These are phyloP conservation scores for Arctostaphylos glauca DNA, from an alignment of 148 eudicot genomes.

Conservation along the genomic window DNA sequence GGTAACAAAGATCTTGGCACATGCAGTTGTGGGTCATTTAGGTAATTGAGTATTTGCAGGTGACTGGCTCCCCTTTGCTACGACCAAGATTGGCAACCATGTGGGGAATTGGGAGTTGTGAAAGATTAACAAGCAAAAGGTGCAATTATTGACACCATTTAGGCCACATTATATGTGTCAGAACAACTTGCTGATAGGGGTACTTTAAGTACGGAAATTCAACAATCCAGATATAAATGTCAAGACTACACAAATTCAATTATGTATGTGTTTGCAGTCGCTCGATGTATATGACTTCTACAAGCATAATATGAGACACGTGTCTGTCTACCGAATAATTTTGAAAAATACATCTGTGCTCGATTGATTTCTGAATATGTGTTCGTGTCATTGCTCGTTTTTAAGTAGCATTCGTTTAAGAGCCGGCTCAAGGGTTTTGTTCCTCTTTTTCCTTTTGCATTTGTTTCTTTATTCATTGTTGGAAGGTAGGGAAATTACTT, in stretches of 20 bases:
- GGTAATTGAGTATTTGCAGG: not conserved
- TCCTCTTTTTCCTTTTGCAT: not conserved
- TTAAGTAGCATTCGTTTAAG: not conserved
- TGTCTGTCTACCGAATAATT: too few relatives aligned
- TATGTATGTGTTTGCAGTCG: too few relatives aligned
- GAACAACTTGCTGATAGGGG: not conserved
- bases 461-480: not conserved
- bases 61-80: not conserved
- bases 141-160: slow-evolving; percentile 11
- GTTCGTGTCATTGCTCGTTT: not conserved
- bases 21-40: slow-evolving; percentile 1
- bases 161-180: not conserved
- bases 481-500: not conserved
- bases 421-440: not conserved
- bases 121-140: not conserved
- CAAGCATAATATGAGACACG: too few relatives aligned
- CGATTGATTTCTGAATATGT: too few relatives aligned
- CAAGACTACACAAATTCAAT: too few relatives aligned
- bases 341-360: too few relatives aligned
- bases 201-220: not conserved
- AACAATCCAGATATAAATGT: too few relatives aligned
- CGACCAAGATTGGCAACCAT: slow-evolving; percentile 7
- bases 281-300: too few relatives aligned
- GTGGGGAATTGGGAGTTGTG: slow-evolving; percentile 11
- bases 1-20: not conserved